Evolutionary conservation across 805 yeast species (phyloP).

Genomic region (Starmerella sirachaensis): DNA sequence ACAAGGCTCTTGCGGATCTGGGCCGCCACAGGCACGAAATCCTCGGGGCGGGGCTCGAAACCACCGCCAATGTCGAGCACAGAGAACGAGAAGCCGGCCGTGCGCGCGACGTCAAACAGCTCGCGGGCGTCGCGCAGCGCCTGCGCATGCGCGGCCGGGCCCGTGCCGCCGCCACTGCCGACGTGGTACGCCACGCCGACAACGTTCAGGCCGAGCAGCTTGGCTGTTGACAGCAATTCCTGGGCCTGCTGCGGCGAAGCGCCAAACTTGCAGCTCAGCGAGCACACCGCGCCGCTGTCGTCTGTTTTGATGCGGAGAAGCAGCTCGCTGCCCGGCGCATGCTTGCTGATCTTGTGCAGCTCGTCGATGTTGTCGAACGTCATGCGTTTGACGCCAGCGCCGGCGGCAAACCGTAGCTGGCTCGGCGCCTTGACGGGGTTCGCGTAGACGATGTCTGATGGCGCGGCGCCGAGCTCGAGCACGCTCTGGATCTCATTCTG

Average conservation of each 20-base stretch:
- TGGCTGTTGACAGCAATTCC: constrained; percentile 47
- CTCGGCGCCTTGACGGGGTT: constrained; percentile 90
- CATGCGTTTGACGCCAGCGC: constrained; percentile 51
- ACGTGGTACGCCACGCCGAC: constrained; percentile 90
- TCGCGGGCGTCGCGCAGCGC: constrained; percentile 42
- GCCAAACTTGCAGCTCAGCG: constrained; percentile 80
- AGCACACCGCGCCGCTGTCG: constrained; percentile 77
- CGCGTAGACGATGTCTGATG: constrained; percentile 71
- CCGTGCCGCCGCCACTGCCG: constrained; percentile 81
- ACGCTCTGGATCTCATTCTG: constrained; percentile 65
- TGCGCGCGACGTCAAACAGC: constrained; percentile 50
- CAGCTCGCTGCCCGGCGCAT: constrained; percentile 57
- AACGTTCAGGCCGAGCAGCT: constrained; percentile 48
- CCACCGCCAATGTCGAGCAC: constrained; percentile 92
- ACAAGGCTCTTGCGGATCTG: constrained; percentile 47
- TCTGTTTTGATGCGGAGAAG: constrained; percentile 79
- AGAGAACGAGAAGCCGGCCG: constrained; percentile 37
- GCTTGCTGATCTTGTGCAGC: constrained; percentile 54
- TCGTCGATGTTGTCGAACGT: constrained; percentile 88
- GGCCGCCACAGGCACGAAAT: constrained; percentile 37
- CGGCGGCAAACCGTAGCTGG: constrained; percentile 55
- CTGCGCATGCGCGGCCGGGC: constrained; percentile 49
- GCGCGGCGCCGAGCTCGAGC: constrained; percentile 37
- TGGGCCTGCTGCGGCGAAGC: constrained; percentile 48
- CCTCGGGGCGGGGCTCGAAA: constrained; percentile 50